Base-by-base conservation (phyloP, 202 grass and related monocot genomes). In the Eragrostis tef region DNA sequence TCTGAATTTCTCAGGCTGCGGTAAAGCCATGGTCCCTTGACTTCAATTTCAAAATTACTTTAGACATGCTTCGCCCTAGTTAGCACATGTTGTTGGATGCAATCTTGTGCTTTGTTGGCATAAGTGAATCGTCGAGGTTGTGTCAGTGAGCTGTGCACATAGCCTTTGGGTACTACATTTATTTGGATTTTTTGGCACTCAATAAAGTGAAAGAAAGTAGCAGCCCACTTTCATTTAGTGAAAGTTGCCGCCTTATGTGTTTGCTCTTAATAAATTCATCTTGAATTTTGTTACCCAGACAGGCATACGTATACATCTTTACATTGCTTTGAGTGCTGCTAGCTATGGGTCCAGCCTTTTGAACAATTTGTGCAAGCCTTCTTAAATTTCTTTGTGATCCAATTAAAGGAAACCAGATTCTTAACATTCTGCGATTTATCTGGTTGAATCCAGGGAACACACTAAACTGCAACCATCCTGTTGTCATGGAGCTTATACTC, bases 1-100 rank as follows among this genome's bases (percentile, higher is more conserved):
- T n/a, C 85, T 84, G 71, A 93, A 99, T 87, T 99, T 93, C 83
- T 95, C 96, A 9, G 96, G 96, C 72, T 99, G 96, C 36, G 96
- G 96, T 99, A 96, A 93, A 79, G 72, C 61, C 65, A 73, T 84
- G 77, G 0, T 69, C 67, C 69, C 25, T 71, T 53, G 67, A 42
- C n/a, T 87, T 64, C 24, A 79, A 66, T 66, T 47, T 27, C 45
- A 59, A 59, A 77, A 63, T 69, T 88, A 47, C 80, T 75, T 67
- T 14, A 43, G 70, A 39, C 8, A 29, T 85, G 44, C 15, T 73
- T 58, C 49, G 66, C 70, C 13, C 34, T 74, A 48, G 6, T 0
- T 41, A 36, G 51, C 16, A 57, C 15, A 56, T 71, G 39, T 60
- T 59, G 6, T 70, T 44, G 43, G 59, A 65, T 80, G 54, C 26